Evolutionary conservation across 1,284 basidiomycete species (phyloP), one percentile per base, ranked within the genome.

Genomic region (Austroboletus olivaceoglutinosus): DNA sequence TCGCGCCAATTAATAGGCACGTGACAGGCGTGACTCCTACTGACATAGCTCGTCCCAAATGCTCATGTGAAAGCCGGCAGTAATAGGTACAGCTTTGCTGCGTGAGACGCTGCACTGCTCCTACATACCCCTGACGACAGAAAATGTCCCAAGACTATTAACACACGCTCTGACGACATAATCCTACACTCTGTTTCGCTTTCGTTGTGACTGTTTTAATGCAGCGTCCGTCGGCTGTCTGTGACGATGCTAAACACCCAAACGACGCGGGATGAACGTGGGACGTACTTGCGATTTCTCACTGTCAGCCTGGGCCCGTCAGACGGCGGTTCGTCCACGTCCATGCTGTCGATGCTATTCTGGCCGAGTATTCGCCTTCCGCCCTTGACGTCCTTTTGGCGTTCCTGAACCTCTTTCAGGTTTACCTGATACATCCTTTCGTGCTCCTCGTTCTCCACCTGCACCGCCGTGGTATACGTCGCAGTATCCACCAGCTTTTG

Each of bases 211-310:
- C 55, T 75, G 76, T 25, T 69, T 62, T 44, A 61, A 52, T 33
- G 59, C 53, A 12, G 70, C 58, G n/a, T 72, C 70, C 7, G 62
- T 59, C 19, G 64, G 59, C 18, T 63, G 70, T 67, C 63, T 58
- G 18, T 18, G 21, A 21, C 3, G 13, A 19, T 5, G 50, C 36
- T 50, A 19, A 57, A 21, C 44, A 50, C 9, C 19, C 15, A 29
- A 29, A 29, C 5, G n/a, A 36, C 43, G 38, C 22, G 41, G 43
- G 36, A 33, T 34, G 29, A 48, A 43, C 27, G 23, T 19, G 40
- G 18, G 41, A 73, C 77, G 38, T 55, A 83, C 82, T 78, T 81
- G 58, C 78, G 72, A 58, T 73, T 78, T 66, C 79, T 81, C 6
- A 73, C 72, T 55, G 72, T 78, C 2, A 54, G 48, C 9, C 53